Base-by-base conservation (phyloP, 306 rosid species). In the Inga leiocalycina region DNA sequence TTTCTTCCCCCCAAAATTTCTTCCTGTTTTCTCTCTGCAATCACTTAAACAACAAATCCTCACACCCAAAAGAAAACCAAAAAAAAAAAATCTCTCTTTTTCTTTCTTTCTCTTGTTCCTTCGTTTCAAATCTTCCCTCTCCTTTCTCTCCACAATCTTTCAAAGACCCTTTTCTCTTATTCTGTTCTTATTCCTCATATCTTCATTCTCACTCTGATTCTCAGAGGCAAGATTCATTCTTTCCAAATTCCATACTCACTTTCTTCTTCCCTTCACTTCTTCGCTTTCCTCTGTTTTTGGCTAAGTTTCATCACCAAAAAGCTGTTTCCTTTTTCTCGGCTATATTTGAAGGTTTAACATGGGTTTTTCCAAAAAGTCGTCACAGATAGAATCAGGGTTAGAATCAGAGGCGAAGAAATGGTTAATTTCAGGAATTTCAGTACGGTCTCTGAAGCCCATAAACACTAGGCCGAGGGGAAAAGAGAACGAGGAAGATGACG, bases 341-440 rank as follows among this genome's bases (percentile, higher is more conserved):
- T 37, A 32, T 49, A 41, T 79, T 76, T 4, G 80, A 24, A 24
- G 32, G 35, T 81, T 34, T 34, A 10, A 79, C 27, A 95, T 96
- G 99, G 99, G 98, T 15, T 90, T 90, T n/a, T 93, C 98, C 0
- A 95, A 95, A 69, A 95, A 93, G 83, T 22, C 90, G 82, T 22
- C 90, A 4, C 98, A 93, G 27, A 72, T 65, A 15, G 97, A 94
- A 30, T 77, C 86, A 14, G 88, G 89, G 12, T 14, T 93, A 4
- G 99, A 94, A 82, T 75, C 93, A 0, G 98, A 94, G 41, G 80
- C 89, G 0, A 94, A 88, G 46, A 93, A 94, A 70, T 94, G 94
- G 93, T 89, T 93, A 20, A 95, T 95, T 39, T 94, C 97, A 43
- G 97, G 97, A 74, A 80, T 94, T 32, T 68, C 97, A 0, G 82